A percentile compares a stretch with the other conserved stretches of the same genome.
phyloP scores from a whole-genome alignment of 495 filamentous ascomycete species.

The Filosporella fistucella region DNA sequence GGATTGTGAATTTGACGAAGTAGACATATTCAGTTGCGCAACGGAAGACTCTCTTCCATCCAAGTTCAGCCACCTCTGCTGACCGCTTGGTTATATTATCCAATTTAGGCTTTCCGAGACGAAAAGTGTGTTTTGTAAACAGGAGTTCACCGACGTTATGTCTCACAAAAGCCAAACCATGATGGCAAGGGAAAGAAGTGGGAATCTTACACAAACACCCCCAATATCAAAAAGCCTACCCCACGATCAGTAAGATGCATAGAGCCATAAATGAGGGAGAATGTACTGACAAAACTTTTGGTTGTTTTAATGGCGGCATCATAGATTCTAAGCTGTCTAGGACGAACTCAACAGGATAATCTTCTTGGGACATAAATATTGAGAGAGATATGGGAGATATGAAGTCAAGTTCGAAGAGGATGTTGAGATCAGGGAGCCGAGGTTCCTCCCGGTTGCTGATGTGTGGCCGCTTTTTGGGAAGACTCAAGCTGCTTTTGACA shows the following conservation, averaged over 20 bases:
- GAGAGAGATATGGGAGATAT: background rate
- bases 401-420: background rate
- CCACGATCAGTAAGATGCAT: background rate
- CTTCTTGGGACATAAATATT: constrained; percentile 18
- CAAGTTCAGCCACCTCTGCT: too few species aligned
- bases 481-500: too few species aligned
- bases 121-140: too few species aligned
- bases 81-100: too few species aligned
- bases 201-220: constrained; percentile 83
- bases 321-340: constrained; percentile 26
- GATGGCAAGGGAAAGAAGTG: background rate
- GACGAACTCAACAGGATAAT: constrained; percentile 19
- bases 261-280: background rate
- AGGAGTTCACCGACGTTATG: too few species aligned
- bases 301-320: constrained; percentile 39
- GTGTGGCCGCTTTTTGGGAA: too few species aligned
- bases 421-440: constrained; percentile 6
- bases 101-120: too few species aligned
- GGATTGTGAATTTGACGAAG: too few species aligned
- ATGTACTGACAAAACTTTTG: constrained; percentile 57
- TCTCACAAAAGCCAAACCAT: too few species aligned
- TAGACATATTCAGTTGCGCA: too few species aligned
- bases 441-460: constrained; percentile 1
- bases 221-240: constrained; percentile 83
- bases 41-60: too few species aligned